Base-by-base conservation (phyloP, 2,329 filamentous ascomycete species). In the Verticillium tricorpus region DNA sequence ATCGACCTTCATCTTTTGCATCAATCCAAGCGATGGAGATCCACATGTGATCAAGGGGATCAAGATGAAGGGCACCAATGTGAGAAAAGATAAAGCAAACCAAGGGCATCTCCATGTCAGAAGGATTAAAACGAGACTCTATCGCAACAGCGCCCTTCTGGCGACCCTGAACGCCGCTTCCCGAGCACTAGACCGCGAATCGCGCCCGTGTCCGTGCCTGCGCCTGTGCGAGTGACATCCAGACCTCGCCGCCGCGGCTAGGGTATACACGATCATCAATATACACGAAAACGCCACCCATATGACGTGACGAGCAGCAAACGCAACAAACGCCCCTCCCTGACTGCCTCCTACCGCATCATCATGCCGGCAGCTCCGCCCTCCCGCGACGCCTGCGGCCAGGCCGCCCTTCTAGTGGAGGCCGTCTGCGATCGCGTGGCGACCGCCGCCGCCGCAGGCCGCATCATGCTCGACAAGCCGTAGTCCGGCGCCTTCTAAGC, bases 401-500 rank as follows among this genome's bases (percentile, higher is more conserved):
- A 14, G 9, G 34, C 34, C 34, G 34, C 34, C 34, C 34, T 35
- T 35, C 34, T 35, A 35, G 34, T 35, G 9, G 34, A 35, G 9
- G 34, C 34, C 34, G 34, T 35, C 34, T 35, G 34, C 9, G 34
- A 35, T 35, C 34, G 9, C 14, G 34, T 35, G 34, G 34, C 34
- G 34, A 35, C 7, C 9, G 34, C 34, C 9, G 17, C 37, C 12
- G 37, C n/a, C n/a, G 8, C 45, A 8, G 45, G 45, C 45, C 45
- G 45, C 45, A 50, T 50, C 45, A 50, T 22, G 45, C 45, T 50
- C 45, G 45, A 25, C n/a, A 50, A n/a, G n/a, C 45, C 45, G 45
- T 50, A 50, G 54, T 56, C 28, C 31, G 22, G 25, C 11, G 58
- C 37, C 34, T 9, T n/a, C 50, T 60, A 65, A 11, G 64, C 64